Conservation (phyloP, 2,329 filamentous ascomycete genomes). For the Xylariaceae sp. region DNA sequence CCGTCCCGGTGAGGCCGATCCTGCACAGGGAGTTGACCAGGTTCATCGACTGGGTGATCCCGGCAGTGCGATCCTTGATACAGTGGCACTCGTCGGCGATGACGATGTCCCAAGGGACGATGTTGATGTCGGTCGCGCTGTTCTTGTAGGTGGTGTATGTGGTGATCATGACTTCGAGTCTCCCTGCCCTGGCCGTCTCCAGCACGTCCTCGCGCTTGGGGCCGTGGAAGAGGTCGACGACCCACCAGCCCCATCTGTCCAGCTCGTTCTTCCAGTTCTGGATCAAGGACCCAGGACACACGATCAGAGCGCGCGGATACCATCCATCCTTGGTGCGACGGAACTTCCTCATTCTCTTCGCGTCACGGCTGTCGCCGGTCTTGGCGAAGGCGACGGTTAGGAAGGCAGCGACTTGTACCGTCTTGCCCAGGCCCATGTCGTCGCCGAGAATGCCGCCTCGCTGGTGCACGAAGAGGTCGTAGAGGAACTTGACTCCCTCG, state of each 20-base stretch:
- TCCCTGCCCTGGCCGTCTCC: constrained; percentile 66
- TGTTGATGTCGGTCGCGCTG: constrained; percentile 67
- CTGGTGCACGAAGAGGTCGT: constrained; percentile 85
- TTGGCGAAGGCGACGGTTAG: constrained; percentile 90
- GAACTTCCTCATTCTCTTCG: constrained; percentile 82
- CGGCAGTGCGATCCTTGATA: constrained; percentile 74
- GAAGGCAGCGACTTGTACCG: constrained; percentile 91
- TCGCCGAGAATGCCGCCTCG: constrained; percentile 87
- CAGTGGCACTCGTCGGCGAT: constrained; percentile 91
- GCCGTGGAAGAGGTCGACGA: constrained; percentile 77
- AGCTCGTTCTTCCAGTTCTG: constrained; percentile 89
- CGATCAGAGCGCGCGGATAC: constrained; percentile 80
- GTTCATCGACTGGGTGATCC: constrained; percentile 80
- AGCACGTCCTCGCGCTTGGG: constrained; percentile 62
- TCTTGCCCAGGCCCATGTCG: constrained; percentile 97
- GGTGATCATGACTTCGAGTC: constrained; percentile 86
- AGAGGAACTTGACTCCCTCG: constrained; percentile 76
- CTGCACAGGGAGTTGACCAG: constrained; percentile 86
- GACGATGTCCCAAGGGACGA: constrained; percentile 86
- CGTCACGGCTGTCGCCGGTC: constrained; percentile 79
- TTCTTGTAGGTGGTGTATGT: constrained; percentile 90
- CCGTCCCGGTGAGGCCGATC: constrained; percentile 89
- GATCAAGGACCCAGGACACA: constrained; percentile 85
- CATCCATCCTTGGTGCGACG: constrained; percentile 58
- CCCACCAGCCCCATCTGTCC: constrained; percentile 92